A percentile compares a stretch with the other conserved stretches of the same genome.
phyloP scores from a whole-genome alignment of 116 monocot genomes.

The Phalaenopsis hybrid region DNA sequence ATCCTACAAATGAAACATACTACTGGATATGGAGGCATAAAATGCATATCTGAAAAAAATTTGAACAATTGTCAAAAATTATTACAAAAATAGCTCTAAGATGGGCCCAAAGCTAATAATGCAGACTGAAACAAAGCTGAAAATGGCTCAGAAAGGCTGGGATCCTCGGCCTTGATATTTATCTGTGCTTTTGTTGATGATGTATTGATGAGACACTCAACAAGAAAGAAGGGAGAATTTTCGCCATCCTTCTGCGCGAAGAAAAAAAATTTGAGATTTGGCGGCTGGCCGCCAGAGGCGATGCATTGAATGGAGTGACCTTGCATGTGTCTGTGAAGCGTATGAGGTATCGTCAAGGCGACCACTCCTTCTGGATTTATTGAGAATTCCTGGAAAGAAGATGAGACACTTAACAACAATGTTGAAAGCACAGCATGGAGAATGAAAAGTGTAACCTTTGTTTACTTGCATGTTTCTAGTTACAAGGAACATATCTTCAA shows the following conservation, averaged over 20 bases:
- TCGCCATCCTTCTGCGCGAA: conserved; percentile 63
- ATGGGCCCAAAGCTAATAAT: conserved; percentile 45
- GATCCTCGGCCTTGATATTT: conserved; percentile 86
- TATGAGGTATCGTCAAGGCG: conserved; percentile 55
- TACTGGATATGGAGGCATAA: no score
- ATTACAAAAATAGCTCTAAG: not conserved
- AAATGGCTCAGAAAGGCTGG: conserved; percentile 47
- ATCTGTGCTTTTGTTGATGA: conserved; percentile 75
- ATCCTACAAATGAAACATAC: no score
- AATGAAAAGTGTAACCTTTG: no score
- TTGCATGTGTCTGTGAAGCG: conserved; percentile 85
- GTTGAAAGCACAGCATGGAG: no score
- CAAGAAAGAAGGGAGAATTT: conserved; percentile 54
- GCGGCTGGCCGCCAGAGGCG: conserved; percentile 89
- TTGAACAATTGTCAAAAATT: no score
- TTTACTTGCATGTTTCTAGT: no score
- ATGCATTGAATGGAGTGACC: conserved; percentile 83
- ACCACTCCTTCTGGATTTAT: conserved; percentile 61
- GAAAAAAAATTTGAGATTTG: conserved; percentile 95
- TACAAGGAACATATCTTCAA: no score
- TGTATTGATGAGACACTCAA: conserved; percentile 85
- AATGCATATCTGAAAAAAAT: no score
- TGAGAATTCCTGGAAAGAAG: conserved; percentile 55
- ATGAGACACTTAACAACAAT: no score
- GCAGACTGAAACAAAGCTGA: conserved; percentile 59